These are phyloP conservation scores for Ascocoryne sarcoides DNA, from an alignment of 2,329 filamentous ascomycete species.

Conservation along the genomic window DNA sequence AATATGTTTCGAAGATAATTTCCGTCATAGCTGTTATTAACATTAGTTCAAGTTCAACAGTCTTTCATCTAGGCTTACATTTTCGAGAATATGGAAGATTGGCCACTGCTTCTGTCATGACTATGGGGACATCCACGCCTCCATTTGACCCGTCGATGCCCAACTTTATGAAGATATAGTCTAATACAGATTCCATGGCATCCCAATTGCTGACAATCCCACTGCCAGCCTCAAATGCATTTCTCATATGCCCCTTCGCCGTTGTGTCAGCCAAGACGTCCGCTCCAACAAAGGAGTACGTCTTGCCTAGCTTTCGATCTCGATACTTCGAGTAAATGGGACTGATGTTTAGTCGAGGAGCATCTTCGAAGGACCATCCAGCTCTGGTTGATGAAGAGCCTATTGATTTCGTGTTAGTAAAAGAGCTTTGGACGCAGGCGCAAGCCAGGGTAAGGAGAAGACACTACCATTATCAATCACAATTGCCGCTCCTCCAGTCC, in stretches of 20 bases:
- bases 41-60: conserved; percentile 21
- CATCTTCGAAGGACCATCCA: conserved; percentile 87
- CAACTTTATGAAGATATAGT: conserved; percentile 91
- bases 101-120: conserved; percentile 93
- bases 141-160: conserved; percentile 72
- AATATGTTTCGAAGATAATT: conserved; percentile 93
- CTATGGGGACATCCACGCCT: conserved; percentile 72
- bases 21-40: conserved; percentile 75
- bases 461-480: conserved; percentile 90
- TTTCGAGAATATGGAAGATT: conserved; percentile 83
- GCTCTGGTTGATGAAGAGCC: conserved; percentile 84
- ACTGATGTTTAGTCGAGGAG: conserved; percentile 71
- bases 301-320: conserved; percentile 86
- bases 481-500: conserved; percentile 61
- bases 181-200: conserved; percentile 86
- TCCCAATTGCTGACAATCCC: conserved; percentile 97
- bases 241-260: conserved; percentile 79
- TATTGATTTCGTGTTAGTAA: conserved; percentile 31
- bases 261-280: conserved; percentile 95
- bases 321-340: conserved; percentile 93
- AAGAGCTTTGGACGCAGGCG: conserved; percentile 6
- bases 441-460: conserved; percentile 3
- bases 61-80: conserved; percentile 46
- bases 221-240: conserved; percentile 82
- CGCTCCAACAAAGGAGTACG: conserved; percentile 82